Percentiles rank a stretch among this genome's conserved stretches.
Evolutionary conservation across 441 rosid genomes (phyloP).

Genomic region (Gossypium davidsonii): DNA sequence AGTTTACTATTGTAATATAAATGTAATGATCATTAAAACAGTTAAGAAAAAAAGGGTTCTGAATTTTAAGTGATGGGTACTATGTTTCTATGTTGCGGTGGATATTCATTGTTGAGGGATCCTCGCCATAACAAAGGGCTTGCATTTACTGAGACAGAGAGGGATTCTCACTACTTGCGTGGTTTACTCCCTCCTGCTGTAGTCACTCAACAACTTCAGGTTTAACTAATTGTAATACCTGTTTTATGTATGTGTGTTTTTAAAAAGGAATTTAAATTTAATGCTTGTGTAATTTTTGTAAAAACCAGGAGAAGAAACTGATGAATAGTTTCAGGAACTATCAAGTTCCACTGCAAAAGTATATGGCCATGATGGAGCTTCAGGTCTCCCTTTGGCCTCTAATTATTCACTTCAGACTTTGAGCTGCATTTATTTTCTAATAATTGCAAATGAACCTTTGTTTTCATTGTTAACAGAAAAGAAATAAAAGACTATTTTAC

Average conservation of each 20-base stretch:
- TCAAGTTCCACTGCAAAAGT: constrained; percentile 74
- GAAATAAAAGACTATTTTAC: constrained; percentile 77
- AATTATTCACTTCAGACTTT: no score
- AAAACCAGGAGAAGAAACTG: constrained; percentile 65
- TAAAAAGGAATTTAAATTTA: no score
- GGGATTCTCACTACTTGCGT: constrained; percentile 80
- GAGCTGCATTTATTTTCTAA: no score
- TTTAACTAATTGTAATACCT: constrained; percentile 22
- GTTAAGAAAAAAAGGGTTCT: no score
- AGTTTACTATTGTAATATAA: background rate
- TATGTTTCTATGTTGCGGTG: constrained; percentile 37
- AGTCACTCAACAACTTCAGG: constrained; percentile 73
- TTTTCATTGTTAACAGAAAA: constrained; percentile 41
- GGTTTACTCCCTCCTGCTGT: constrained; percentile 83
- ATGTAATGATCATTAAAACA: no score
- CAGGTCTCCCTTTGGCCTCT: constrained; percentile 37
- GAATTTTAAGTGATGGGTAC: no score
- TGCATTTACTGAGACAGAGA: constrained; percentile 72
- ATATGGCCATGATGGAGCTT: constrained; percentile 87
- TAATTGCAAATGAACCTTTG: background rate
- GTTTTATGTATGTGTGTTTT: background rate
- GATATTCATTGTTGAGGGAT: constrained; percentile 76
- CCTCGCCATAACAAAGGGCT: constrained; percentile 92
- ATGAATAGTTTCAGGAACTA: constrained; percentile 63
- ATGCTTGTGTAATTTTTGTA: background rate